Conservation (phyloP, 352 stramenopile species). For the Phytophthora aleatoria region DNA sequence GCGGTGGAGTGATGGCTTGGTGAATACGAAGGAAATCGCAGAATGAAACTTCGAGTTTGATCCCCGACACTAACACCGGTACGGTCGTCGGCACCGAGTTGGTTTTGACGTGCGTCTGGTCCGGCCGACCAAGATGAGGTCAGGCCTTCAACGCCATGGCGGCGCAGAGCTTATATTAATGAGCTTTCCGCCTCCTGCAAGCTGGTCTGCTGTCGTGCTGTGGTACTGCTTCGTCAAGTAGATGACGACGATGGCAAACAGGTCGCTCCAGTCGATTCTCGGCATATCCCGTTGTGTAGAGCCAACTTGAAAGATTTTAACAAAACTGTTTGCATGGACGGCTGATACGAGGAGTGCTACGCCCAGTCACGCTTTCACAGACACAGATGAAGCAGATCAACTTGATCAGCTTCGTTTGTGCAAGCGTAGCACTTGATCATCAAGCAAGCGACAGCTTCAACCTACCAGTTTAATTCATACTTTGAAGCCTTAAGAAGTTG, state of each 20-base stretch:
- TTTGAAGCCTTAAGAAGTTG: no score
- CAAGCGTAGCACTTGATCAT: background rate
- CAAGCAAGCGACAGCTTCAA: no score
- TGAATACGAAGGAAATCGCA: constrained; percentile 12
- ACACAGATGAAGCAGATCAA: background rate
- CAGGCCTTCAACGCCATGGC: background rate
- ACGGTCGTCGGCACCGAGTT: background rate
- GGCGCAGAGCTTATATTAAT: background rate
- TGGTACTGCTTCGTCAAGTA: constrained; percentile 7
- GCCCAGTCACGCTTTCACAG: background rate
- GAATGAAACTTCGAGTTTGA: constrained; percentile 18
- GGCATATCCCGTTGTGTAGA: constrained; percentile 9
- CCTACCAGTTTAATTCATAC: no score
- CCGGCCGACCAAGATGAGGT: background rate
- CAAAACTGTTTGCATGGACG: background rate
- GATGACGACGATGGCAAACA: constrained; percentile 18
- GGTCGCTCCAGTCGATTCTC: constrained; percentile 11
- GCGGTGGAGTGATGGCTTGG: constrained; percentile 16
- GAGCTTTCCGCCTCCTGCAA: background rate
- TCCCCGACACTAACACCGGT: constrained; percentile 2
- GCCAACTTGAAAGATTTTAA: background rate
- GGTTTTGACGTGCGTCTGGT: constrained; percentile 26
- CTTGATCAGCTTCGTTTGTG: background rate
- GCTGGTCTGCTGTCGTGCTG: constrained; percentile 17
- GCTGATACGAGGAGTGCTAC: constrained; percentile 12